These are phyloP conservation scores for Podila clonocystis DNA, from an alignment of 192 early-diverging fungal genomes.

Conservation along the genomic window DNA sequence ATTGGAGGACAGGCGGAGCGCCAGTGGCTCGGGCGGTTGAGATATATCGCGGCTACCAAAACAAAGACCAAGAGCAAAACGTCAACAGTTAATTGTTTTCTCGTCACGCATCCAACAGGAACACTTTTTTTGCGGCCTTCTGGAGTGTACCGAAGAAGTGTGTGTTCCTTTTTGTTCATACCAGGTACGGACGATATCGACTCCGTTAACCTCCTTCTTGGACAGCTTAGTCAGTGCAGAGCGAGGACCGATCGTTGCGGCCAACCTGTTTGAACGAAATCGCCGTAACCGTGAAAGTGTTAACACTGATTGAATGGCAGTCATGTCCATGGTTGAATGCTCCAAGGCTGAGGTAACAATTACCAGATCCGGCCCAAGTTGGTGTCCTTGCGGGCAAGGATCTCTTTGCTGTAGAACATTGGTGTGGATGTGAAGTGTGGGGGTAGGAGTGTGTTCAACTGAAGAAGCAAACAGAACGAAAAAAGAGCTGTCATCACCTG, in stretches of 20 bases:
- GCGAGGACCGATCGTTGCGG: conserved; percentile 61
- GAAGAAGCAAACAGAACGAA: neutral
- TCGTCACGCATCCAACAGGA: neutral
- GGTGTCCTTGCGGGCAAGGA: conserved; percentile 56
- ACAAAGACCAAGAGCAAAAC: neutral
- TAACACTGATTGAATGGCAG: neutral
- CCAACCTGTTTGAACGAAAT: conserved; percentile 47
- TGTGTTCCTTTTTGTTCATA: conserved; percentile 3
- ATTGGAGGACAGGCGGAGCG: conserved; percentile 66
- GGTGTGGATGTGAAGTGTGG: neutral
- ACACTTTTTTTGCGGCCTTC: neutral
- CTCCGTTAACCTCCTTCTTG: conserved; percentile 63
- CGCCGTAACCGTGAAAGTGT: neutral
- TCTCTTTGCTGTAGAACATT: conserved; percentile 72
- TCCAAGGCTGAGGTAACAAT: no score
- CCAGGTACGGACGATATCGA: conserved; percentile 63
- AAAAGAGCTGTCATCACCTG: no score
- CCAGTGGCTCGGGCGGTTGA: conserved; percentile 64
- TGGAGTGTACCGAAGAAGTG: neutral
- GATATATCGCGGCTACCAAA: conserved; percentile 25
- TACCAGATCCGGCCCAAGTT: conserved; percentile 66
- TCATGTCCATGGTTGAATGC: no score
- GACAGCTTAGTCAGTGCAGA: conserved; percentile 62
- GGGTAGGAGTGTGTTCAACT: no score
- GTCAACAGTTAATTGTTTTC: neutral